A percentile compares a stretch with the other conserved stretches of the same genome.
These are phyloP conservation scores for Cutaneotrichosporon spelunceum DNA, from an alignment of 1,284 basidiomycete species.

Conservation along the genomic window DNA sequence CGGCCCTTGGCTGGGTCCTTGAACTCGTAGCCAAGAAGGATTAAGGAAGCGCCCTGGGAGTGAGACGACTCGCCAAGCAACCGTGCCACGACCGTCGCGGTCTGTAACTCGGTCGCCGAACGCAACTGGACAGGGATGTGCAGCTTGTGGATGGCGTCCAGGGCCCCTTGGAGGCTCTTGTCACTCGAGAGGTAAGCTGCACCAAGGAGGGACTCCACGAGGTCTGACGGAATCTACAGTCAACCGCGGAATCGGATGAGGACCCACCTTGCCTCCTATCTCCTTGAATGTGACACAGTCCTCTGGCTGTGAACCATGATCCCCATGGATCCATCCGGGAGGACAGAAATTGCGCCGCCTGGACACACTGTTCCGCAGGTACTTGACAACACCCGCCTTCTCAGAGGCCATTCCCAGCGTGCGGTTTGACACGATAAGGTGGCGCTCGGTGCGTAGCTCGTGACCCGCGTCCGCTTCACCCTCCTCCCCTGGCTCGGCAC, in stretches of 20 bases:
- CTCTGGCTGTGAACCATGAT: background rate
- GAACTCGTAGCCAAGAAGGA: constrained; percentile 33
- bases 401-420: constrained; percentile 25
- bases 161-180: constrained; percentile 14
- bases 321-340: constrained; percentile 27
- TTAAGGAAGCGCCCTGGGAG: background rate
- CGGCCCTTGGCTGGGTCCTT: constrained; percentile 7
- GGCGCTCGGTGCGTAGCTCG: constrained; percentile 23
- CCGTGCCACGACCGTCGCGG: background rate
- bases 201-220: constrained; percentile 40
- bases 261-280: constrained; percentile 39
- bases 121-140: constrained; percentile 22
- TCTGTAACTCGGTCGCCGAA: background rate
- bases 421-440: constrained; percentile 34
- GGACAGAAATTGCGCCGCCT: constrained; percentile 33
- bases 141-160: constrained; percentile 28
- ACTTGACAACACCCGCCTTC: constrained; percentile 31
- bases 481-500: constrained; percentile 15
- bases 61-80: background rate
- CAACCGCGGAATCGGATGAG: background rate
- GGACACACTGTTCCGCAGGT: constrained; percentile 28
- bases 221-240: constrained; percentile 23
- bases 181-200: constrained; percentile 34
- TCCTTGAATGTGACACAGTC: background rate
- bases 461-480: background rate